Evolutionary conservation across 345 rosid genomes (phyloP).

Genomic region (Linum usitatissimum): DNA sequence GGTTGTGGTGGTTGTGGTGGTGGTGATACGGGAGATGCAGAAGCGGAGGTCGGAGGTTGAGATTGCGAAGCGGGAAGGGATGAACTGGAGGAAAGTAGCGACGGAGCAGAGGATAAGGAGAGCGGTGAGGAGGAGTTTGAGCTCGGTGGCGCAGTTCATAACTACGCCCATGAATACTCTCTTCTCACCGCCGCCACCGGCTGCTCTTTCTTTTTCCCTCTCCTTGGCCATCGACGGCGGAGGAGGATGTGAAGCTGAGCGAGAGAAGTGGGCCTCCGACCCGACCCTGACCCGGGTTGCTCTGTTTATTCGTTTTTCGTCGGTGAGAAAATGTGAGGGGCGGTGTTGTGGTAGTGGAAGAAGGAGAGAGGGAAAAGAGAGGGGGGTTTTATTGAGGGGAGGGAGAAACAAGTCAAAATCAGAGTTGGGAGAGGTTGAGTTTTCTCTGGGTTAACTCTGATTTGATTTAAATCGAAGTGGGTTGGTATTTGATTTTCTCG

Average conservation of each 20-base stretch:
- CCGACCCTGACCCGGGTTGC: not conserved
- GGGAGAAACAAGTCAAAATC: not conserved
- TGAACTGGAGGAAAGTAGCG: constrained; percentile 54
- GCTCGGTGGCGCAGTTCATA: constrained; percentile 70
- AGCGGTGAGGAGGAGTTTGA: constrained; percentile 44
- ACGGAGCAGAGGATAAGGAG: constrained; percentile 57
- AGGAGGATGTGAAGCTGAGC: not conserved
- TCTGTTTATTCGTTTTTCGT: not conserved
- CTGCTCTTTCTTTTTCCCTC: constrained; percentile 24
- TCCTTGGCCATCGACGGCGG: constrained; percentile 35
- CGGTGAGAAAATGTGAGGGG: not conserved
- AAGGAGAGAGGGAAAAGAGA: not conserved
- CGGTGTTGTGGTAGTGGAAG: not conserved
- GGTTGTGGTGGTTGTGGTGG: constrained; percentile 9
- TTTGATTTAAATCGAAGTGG: no score
- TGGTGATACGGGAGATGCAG: constrained; percentile 54
- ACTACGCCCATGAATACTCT: constrained; percentile 39
- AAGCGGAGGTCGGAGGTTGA: constrained; percentile 69
- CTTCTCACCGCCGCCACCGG: constrained; percentile 26
- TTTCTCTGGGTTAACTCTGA: not conserved
- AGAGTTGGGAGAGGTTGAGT: not conserved
- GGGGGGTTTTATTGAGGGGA: not conserved
- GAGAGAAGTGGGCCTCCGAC: not conserved
- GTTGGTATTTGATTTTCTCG: no score
- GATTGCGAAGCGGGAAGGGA: constrained; percentile 61